phyloP scores from a whole-genome alignment of 2,329 filamentous ascomycete genomes.

The Dendryphion nanum region DNA sequence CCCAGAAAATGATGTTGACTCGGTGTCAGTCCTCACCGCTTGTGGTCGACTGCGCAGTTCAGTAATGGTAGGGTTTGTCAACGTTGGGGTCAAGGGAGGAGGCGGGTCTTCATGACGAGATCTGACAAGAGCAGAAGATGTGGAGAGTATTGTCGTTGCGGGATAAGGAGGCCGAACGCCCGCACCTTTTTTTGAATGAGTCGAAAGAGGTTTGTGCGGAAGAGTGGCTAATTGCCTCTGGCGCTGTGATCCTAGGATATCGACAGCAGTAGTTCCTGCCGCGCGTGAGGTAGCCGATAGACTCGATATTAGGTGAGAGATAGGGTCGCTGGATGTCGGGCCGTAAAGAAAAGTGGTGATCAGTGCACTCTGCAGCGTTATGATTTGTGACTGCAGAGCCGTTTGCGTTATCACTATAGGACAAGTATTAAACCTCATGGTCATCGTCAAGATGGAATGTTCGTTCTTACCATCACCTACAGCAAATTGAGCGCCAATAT shows the following conservation, averaged over 20 bases:
- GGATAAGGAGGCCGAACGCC: constrained; percentile 11
- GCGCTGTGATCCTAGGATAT: constrained; percentile 25
- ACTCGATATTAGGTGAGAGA: constrained; percentile 30
- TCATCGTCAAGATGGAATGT: not conserved
- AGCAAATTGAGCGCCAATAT: constrained; percentile 27
- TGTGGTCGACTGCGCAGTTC: constrained; percentile 17
- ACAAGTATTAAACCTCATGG: not conserved
- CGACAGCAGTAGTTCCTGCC: constrained; percentile 26
- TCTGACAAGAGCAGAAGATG: constrained; percentile 23
- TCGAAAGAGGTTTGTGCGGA: constrained; percentile 15
- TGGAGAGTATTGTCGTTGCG: constrained; percentile 7
- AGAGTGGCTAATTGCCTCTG: constrained; percentile 21
- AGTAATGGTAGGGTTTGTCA: constrained; percentile 28
- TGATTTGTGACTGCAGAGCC: constrained; percentile 35
- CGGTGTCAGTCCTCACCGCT: constrained; percentile 15
- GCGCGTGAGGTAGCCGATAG: constrained; percentile 29
- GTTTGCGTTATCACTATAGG: constrained; percentile 28
- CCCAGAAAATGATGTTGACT: constrained; percentile 23
- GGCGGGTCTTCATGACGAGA: constrained; percentile 14
- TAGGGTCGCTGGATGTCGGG: constrained; percentile 29
- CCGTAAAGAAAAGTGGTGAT: constrained; percentile 36
- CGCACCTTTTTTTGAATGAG: constrained; percentile 10
- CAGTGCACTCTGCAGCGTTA: constrained; percentile 31
- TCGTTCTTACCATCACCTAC: constrained; percentile 31
- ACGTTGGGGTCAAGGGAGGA: constrained; percentile 13